These are phyloP conservation scores for Calonectria pauciramosa DNA, from an alignment of 2,329 filamentous ascomycete species.

Conservation along the genomic window DNA sequence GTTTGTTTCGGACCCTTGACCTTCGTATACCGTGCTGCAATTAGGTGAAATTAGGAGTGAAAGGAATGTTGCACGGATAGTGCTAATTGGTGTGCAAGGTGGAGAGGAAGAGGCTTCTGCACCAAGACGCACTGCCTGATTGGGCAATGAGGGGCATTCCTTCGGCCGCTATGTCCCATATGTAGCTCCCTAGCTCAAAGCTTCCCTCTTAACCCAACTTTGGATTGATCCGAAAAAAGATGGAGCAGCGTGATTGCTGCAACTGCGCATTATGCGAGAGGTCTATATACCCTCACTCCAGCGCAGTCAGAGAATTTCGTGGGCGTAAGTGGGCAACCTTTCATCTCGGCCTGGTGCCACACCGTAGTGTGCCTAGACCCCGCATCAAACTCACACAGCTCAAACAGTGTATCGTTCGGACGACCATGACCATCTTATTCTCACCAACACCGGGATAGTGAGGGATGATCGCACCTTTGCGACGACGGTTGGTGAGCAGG, in stretches of 20 bases:
- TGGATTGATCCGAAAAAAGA: neutral
- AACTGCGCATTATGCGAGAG: neutral
- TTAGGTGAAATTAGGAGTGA: neutral
- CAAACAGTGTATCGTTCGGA: constrained; percentile 1
- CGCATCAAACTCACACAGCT: neutral
- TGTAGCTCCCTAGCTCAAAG: neutral
- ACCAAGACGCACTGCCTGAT: neutral
- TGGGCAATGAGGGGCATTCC: neutral
- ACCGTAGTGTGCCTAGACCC: neutral
- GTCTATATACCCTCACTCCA: neutral
- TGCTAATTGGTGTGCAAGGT: neutral
- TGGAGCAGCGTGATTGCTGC: neutral
- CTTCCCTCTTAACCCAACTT: neutral
- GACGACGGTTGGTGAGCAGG: neutral
- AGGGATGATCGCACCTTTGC: neutral
- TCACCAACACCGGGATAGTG: neutral
- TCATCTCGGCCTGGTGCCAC: neutral
- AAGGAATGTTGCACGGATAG: neutral
- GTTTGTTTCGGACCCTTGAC: neutral
- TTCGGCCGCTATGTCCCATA: neutral
- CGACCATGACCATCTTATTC: neutral
- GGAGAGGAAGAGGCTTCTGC: neutral
- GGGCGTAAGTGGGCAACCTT: neutral
- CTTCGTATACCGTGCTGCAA: neutral
- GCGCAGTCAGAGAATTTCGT: neutral